A percentile compares a stretch with the other conserved stretches of the same genome.
Evolutionary conservation across 2,329 filamentous ascomycete species (phyloP).

Genomic region (Apiospora hydei): DNA sequence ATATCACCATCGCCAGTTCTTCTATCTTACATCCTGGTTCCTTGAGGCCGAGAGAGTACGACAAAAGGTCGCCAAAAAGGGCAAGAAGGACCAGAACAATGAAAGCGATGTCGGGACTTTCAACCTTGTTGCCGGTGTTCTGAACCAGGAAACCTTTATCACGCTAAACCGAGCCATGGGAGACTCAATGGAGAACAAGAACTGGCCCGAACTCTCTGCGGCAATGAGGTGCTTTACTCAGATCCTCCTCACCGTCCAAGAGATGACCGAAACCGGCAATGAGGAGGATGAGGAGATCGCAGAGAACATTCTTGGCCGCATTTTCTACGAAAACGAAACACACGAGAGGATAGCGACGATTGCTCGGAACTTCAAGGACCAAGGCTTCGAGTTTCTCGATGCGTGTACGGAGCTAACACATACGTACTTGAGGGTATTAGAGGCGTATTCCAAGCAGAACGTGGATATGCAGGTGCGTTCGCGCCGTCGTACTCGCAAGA

Average conservation of each 20-base stretch:
- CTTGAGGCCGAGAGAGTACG: slow-evolving; percentile 83
- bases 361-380: slow-evolving; percentile 86
- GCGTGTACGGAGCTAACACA: slow-evolving; percentile 89
- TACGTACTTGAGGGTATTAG: slow-evolving; percentile 89
- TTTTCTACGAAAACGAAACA: slow-evolving; percentile 98
- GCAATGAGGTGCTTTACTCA: slow-evolving; percentile 95
- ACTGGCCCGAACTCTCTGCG: slow-evolving; percentile 85
- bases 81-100: slow-evolving; percentile 50
- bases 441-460: slow-evolving; percentile 94
- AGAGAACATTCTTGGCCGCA: slow-evolving; percentile 92
- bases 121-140: slow-evolving; percentile 83
- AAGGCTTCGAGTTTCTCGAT: slow-evolving; percentile 93
- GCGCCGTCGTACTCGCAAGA: slow-evolving; percentile 74
- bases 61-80: slow-evolving; percentile 63
- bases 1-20: slow-evolving; percentile 84
- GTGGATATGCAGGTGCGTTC: slow-evolving; percentile 92
- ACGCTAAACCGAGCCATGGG: slow-evolving; percentile 86
- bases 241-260: slow-evolving; percentile 88
- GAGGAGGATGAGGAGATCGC: slow-evolving; percentile 98
- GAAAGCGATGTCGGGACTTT: slow-evolving; percentile 76
- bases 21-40: slow-evolving; percentile 94
- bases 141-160: slow-evolving; percentile 96
- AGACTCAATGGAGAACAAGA: slow-evolving; percentile 78
- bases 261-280: slow-evolving; percentile 83
- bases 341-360: slow-evolving; percentile 87